phyloP scores from a whole-genome alignment of 768 basidiomycete genomes.

The Symmetrospora coprosmae region DNA sequence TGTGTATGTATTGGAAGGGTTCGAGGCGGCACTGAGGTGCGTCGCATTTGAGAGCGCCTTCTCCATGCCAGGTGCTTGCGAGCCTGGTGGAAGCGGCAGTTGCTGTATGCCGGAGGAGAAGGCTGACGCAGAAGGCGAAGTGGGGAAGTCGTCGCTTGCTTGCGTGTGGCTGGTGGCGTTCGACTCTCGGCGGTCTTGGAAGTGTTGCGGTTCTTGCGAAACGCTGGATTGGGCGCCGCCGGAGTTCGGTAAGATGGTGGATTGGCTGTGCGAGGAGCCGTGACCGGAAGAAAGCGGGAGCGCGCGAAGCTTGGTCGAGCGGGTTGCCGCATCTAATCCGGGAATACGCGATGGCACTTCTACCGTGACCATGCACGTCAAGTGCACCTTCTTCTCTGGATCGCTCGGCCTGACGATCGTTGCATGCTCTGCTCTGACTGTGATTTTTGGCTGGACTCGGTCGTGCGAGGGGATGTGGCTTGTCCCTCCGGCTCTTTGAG shows the following conservation, averaged over 20 bases:
- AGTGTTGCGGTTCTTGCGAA: not conserved
- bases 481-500: too few relatives aligned
- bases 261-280: slow-evolving; percentile 5
- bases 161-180: slow-evolving; percentile 7
- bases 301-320: not conserved
- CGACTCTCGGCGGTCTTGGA: slow-evolving; percentile 2
- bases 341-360: slow-evolving; percentile 54
- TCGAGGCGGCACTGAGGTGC: too few relatives aligned
- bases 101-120: not conserved
- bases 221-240: not conserved
- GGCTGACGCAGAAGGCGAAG: slow-evolving; percentile 13
- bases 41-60: not conserved
- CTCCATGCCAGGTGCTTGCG: slow-evolving; percentile 13
- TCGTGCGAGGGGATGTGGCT: slow-evolving; percentile 33
- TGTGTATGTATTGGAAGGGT: not conserved
- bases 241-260: not conserved
- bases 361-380: slow-evolving; percentile 86
- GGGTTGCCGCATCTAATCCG: not conserved
- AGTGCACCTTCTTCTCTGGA: slow-evolving; percentile 51
- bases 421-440: slow-evolving; percentile 81
- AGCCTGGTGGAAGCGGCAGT: too few relatives aligned
- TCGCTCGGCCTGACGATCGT: slow-evolving; percentile 58
- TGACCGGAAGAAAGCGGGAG: not conserved
- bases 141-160: slow-evolving; percentile 17
- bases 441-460: slow-evolving; percentile 62